Evolutionary conservation across 108 stramenopile genomes (phyloP).

Genomic region (Epithemia pelagica): DNA sequence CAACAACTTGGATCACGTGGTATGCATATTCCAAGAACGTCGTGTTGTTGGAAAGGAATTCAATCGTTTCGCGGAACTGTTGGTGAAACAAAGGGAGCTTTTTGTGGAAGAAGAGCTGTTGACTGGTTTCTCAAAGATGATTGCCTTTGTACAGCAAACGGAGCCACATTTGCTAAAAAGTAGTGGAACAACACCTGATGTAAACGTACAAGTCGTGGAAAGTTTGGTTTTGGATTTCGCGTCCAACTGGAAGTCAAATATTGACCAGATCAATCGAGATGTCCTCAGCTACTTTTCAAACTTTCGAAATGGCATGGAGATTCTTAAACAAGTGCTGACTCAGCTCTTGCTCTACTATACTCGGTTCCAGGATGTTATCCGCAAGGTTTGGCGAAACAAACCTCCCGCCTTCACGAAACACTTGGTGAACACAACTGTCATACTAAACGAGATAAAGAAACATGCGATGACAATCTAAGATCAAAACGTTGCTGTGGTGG

Average conservation of each 20-base stretch:
- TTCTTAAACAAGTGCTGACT: constrained; percentile 96
- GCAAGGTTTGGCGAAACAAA: constrained; percentile 74
- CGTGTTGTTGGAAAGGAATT: constrained; percentile 87
- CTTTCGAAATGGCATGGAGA: constrained; percentile 97
- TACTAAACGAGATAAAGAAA: constrained; percentile 95
- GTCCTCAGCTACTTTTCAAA: constrained; percentile 95
- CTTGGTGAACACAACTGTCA: constrained; percentile 87
- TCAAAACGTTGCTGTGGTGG: background rate
- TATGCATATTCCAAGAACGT: constrained; percentile 90
- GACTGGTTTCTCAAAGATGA: constrained; percentile 87
- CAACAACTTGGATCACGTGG: constrained; percentile 93
- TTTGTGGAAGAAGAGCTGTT: constrained; percentile 97
- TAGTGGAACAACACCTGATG: constrained; percentile 32
- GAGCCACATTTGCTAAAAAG: constrained; percentile 64
- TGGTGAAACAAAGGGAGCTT: constrained; percentile 84
- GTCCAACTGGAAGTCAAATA: constrained; percentile 85
- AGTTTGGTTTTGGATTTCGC: constrained; percentile 90
- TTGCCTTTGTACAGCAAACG: constrained; percentile 94
- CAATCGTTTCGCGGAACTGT: constrained; percentile 81
- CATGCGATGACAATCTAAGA: constrained; percentile 76
- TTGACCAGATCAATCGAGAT: constrained; percentile 92
- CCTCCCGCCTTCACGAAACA: constrained; percentile 91
- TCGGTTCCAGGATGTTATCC: constrained; percentile 93
- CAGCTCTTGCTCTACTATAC: constrained; percentile 96
- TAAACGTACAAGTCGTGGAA: constrained; percentile 86